Base-by-base conservation (phyloP, 1,284 basidiomycete species). In the Ustilago nuda region DNA sequence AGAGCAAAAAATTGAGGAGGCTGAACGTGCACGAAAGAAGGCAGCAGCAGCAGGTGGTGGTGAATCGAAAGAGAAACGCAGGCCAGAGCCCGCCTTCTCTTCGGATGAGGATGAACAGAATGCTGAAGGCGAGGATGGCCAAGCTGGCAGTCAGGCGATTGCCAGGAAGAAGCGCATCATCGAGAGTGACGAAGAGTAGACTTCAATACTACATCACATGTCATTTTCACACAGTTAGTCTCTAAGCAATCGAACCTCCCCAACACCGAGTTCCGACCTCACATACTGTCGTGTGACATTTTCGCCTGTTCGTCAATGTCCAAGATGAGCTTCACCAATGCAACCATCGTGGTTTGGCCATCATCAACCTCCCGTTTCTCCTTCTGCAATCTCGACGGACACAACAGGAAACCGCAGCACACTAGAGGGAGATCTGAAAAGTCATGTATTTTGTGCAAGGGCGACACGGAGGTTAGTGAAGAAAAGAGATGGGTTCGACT, bases 121-220 rank as follows among this genome's bases (percentile, higher is more conserved):
- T 35, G 62, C 68, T 12, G 55, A 71, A 33, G 63, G 59, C 12
- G 65, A 72, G 11, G 66, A 69, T 17, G 60, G 60, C 33, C 64
- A 58, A 13, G 58, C 51, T 8, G 35, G 56, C 23, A 68, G 63
- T 19, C 70, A 72, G 33, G 55, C 62, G 15, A 66, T 64, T 51
- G 68, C 56, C 51, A 72, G 71, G 50, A 79, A 77, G 66, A 79
- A 79, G 65, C 66, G 74, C 46, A 79, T 76, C 74, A 64, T 79
- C 36, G 77, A 77, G 35, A 74, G 72, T 32, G 75, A 77, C 53
- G 77, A 79, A 33, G 77, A 79, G 50, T 76, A 39, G 59, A 19
- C 33, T 36, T 37, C 37, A 37, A 56, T 19, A 19, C 13, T 19
- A 45, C 43, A 45, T 45, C 36, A 8, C 11, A 7, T 45, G n/a